These are phyloP conservation scores for Royoungia palumana DNA, from an alignment of 768 basidiomycete species.

Conservation along the genomic window DNA sequence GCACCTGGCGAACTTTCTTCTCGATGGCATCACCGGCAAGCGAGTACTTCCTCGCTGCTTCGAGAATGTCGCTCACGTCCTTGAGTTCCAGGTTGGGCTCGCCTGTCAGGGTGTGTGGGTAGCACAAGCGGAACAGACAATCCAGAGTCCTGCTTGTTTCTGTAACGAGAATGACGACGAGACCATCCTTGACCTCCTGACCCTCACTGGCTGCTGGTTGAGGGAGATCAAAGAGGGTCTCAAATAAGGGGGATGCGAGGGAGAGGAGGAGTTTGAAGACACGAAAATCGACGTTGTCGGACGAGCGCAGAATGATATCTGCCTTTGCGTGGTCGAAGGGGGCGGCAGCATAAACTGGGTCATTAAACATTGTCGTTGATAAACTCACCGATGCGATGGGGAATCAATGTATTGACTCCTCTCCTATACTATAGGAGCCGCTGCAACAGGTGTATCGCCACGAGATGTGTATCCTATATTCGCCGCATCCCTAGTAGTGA, in stretches of 20 bases:
- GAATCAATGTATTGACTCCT: too few relatives aligned
- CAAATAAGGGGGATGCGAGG: conserved; percentile 34
- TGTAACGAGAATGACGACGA: conserved; percentile 17
- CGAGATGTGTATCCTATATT: too few relatives aligned
- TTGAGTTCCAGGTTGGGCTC: conserved; percentile 19
- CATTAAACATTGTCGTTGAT: too few relatives aligned
- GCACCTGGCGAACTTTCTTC: conserved; percentile 12
- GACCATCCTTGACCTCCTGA: conserved; percentile 13
- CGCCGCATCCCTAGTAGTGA: too few relatives aligned
- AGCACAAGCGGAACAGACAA: conserved; percentile 24
- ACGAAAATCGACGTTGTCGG: conserved; percentile 29
- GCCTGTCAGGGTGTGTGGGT: conserved; percentile 20
- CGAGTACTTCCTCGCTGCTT: conserved; percentile 17
- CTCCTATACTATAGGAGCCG: too few relatives aligned
- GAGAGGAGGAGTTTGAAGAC: conserved; percentile 33
- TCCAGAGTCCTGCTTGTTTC: conserved; percentile 23
- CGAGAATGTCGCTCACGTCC: conserved; percentile 8
- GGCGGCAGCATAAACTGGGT: not conserved
- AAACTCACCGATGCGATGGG: too few relatives aligned
- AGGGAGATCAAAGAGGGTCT: conserved; percentile 31
- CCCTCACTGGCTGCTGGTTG: conserved; percentile 15
- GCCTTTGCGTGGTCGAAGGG: conserved; percentile 1
- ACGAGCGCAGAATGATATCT: conserved; percentile 25
- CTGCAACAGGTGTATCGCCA: too few relatives aligned
- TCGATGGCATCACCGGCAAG: conserved; percentile 13